Evolutionary conservation across 441 rosid species (phyloP).

Genomic region (Eutrema salsugineum): DNA sequence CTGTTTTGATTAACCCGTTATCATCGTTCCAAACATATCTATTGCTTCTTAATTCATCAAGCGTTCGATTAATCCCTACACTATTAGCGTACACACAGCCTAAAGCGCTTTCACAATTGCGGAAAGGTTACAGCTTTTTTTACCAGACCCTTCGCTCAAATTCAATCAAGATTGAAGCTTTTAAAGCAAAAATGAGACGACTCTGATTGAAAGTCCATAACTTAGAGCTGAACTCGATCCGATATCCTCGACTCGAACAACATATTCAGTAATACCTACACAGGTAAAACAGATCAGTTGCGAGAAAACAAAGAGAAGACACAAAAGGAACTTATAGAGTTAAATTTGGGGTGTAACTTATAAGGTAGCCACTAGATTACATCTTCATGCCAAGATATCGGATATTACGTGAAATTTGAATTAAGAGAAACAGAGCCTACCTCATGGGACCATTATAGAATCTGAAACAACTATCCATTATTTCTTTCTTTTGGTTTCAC

Average conservation of each 20-base stretch:
- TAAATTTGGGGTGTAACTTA: too few relatives aligned
- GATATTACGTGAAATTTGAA: not conserved
- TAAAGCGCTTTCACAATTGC: not conserved
- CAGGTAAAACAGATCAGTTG: too few relatives aligned
- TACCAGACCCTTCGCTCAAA: too few relatives aligned
- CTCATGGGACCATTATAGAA: not conserved
- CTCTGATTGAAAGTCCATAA: not conserved
- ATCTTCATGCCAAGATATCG: not conserved
- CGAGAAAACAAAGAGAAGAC: not conserved
- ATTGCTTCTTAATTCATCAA: not conserved
- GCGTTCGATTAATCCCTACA: not conserved
- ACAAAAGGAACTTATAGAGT: too few relatives aligned
- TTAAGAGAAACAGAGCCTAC: not conserved
- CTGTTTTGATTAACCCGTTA: not conserved
- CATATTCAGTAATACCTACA: too few relatives aligned
- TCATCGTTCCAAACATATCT: not conserved
- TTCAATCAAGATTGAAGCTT: not conserved
- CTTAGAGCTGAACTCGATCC: not conserved
- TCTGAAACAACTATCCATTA: not conserved
- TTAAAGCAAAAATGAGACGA: not conserved
- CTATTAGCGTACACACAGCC: not conserved
- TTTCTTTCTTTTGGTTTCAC: not conserved
- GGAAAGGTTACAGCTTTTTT: not conserved
- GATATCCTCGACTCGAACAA: too few relatives aligned
- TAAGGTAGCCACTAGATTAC: not conserved